Percentiles rank a stretch among this genome's conserved stretches.
phyloP scores from a whole-genome alignment of 768 basidiomycete species.

The Nevesoporus exiguus region DNA sequence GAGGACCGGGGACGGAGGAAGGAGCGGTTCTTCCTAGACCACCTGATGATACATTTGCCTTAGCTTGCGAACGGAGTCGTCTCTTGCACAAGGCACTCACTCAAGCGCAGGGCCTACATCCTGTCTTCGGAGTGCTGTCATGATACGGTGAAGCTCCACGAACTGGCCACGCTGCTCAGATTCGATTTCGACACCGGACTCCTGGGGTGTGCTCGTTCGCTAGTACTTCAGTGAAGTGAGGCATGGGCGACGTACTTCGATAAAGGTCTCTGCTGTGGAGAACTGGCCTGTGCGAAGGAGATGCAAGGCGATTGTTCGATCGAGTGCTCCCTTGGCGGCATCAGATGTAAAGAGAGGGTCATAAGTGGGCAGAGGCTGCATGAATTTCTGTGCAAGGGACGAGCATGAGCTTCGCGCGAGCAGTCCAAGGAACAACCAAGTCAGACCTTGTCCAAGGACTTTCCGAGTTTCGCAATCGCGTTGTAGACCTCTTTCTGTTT shows the following conservation, averaged over 20 bases:
- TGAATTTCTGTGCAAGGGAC: slow-evolving; percentile 48
- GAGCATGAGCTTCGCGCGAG: slow-evolving; percentile 1
- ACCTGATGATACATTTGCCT: slow-evolving; percentile 46
- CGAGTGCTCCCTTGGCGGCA: slow-evolving; percentile 56
- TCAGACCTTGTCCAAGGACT: slow-evolving; percentile 85
- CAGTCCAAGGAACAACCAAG: neutral
- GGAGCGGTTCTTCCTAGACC: slow-evolving; percentile 63
- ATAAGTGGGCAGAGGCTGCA: slow-evolving; percentile 60
- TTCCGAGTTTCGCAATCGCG: slow-evolving; percentile 74
- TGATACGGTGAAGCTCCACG: slow-evolving; percentile 66
- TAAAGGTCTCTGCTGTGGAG: slow-evolving; percentile 68
- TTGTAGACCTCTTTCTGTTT: slow-evolving; percentile 86
- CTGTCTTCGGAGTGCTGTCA: slow-evolving; percentile 59
- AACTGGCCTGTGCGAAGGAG: slow-evolving; percentile 82
- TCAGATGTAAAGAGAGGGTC: slow-evolving; percentile 62
- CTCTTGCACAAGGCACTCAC: slow-evolving; percentile 41
- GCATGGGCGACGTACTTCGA: slow-evolving; percentile 47
- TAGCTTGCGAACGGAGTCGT: neutral
- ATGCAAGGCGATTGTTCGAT: slow-evolving; percentile 71
- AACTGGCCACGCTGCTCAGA: slow-evolving; percentile 53
- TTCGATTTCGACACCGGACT: slow-evolving; percentile 59
- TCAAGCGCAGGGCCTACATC: slow-evolving; percentile 76
- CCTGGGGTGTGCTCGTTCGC: slow-evolving; percentile 40
- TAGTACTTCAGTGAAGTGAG: neutral
- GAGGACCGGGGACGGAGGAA: slow-evolving; percentile 73